Base-by-base conservation (phyloP, 768 basidiomycete species). In the Pulveroboletus sp. region DNA sequence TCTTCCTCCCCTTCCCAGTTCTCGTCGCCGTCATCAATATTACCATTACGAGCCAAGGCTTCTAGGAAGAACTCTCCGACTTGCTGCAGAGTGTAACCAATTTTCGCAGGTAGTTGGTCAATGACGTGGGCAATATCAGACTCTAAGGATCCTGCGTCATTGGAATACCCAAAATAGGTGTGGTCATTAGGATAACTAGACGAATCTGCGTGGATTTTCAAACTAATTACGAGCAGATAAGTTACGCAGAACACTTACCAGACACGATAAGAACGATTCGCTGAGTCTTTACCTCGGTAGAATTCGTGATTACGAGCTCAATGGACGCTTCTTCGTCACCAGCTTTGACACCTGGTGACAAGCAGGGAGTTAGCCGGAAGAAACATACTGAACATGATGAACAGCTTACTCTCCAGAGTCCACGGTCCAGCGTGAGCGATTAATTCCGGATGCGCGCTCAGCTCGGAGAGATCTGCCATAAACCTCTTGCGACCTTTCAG, bases 251-350 rank as follows among this genome's bases (percentile, higher is more conserved):
- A 5, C 17, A 57, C 73, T 34, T 55, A 75, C 80, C 82, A 36
- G 81, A 76, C 23, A 81, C 68, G 26, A 81, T 63, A 20, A 84
- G 59, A 52, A 70, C 74, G 31, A 76, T 60, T 2, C 68, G 39
- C 14, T 45, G 49, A 2, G 14, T 8, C 31, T 34, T 50, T 2
- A 5, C 13, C 27, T 46, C 24, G 6, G 20, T 13, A 12, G 30
- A 2, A 40, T 45, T 51, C 36, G 65, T 60, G 20, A 84, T 65
- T 12, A 59, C 58, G 26, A 83, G 68, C 45, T 82, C 75, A n/a
- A 86, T 65, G n/a, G 76, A 73, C 14, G 82, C 82, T 54, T 85
- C 83, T 43, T 85, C 83, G 23, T 85, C 83, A 23, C 82, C 82
- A 22, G 72, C 38, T 24, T 68, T 62, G n/a, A 83, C 60, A 43